These are phyloP conservation scores for Vachellia pachyceras DNA, from an alignment of 306 rosid genomes.

Conservation along the genomic window DNA sequence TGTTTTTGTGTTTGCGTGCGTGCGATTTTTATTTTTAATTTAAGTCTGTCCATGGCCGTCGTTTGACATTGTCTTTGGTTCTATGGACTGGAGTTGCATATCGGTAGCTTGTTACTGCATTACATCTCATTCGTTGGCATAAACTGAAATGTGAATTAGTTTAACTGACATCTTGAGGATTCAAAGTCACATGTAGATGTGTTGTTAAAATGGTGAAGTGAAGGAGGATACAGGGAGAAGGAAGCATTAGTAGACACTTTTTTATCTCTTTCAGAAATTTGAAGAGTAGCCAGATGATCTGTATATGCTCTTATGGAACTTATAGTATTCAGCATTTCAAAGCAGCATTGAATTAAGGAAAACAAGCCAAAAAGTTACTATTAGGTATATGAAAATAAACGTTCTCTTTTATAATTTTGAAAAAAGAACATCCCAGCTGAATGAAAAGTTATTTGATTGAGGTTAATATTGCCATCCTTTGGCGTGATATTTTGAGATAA, in stretches of 20 bases:
- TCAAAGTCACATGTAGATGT: neutral
- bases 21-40: neutral
- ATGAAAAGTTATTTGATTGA: neutral
- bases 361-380: neutral
- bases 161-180: neutral
- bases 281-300: neutral
- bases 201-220: conserved; percentile 2
- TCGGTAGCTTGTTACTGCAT: neutral
- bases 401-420: neutral
- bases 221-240: neutral
- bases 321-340: neutral
- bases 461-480: neutral
- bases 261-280: neutral
- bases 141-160: neutral
- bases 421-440: neutral
- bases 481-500: neutral
- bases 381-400: neutral
- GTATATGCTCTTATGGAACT: neutral
- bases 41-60: neutral
- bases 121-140: neutral
- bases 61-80: neutral
- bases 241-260: neutral
- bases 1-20: too few relatives aligned
- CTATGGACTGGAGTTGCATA: neutral
- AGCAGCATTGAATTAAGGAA: neutral